Evolutionary conservation across 208 protist species (phyloP).

Genomic region (Crithidia acanthocephali): DNA sequence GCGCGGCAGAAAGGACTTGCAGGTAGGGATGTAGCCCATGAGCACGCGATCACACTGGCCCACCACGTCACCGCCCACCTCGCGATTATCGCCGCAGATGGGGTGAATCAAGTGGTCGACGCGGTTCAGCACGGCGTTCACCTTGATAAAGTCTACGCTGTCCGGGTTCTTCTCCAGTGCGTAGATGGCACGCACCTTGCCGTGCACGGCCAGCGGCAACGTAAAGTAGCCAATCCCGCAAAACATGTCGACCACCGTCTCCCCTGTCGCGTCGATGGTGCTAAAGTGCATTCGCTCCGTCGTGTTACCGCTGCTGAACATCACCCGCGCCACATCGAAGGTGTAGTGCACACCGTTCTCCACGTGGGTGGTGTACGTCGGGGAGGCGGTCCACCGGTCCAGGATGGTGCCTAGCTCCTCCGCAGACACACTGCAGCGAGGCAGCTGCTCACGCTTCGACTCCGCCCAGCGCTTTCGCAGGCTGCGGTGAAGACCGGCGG

Average conservation of each 20-base stretch:
- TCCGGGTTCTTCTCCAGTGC: conserved; percentile 92
- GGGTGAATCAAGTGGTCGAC: conserved; percentile 72
- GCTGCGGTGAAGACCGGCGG: conserved; percentile 11
- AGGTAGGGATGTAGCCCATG: conserved; percentile 92
- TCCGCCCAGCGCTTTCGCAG: conserved; percentile 20
- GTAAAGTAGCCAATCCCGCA: conserved; percentile 94
- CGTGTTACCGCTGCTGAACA: conserved; percentile 94
- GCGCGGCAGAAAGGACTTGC: conserved; percentile 74
- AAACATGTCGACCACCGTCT: conserved; percentile 95
- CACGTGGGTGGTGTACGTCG: conserved; percentile 86
- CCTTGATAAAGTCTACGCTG: conserved; percentile 70
- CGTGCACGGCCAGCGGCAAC: conserved; percentile 82
- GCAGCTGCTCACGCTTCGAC: not conserved
- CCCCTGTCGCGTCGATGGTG: conserved; percentile 51
- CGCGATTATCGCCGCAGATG: conserved; percentile 84
- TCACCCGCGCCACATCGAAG: conserved; percentile 86
- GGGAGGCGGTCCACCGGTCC: conserved; percentile 30
- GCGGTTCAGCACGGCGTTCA: conserved; percentile 84
- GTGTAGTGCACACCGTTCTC: conserved; percentile 92
- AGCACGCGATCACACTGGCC: conserved; percentile 87
- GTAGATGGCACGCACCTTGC: conserved; percentile 56
- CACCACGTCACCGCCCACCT: conserved; percentile 66
- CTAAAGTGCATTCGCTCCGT: conserved; percentile 93
- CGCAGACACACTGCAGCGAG: conserved; percentile 2
- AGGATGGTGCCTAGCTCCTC: conserved; percentile 34